phyloP scores from a whole-genome alignment of 176 grass and related monocot genomes.

The Eleusine indica region DNA sequence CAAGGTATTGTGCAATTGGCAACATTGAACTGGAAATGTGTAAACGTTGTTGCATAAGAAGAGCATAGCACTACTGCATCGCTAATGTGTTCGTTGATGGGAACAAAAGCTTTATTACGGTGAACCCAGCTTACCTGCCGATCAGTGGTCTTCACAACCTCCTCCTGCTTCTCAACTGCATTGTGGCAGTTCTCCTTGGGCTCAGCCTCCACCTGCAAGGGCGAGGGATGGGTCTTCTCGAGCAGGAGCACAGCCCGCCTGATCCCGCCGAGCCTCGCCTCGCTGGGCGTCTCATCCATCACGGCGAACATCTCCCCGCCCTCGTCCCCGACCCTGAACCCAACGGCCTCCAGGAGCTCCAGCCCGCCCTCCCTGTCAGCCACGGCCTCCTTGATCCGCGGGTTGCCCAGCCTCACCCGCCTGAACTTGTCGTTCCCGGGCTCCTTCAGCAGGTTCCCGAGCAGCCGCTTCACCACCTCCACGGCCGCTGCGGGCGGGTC shows the following conservation, averaged over 20 bases:
- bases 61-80: neutral
- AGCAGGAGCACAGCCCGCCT: conserved; percentile 60
- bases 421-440: conserved; percentile 76
- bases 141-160: conserved; percentile 54
- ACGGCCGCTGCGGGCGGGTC: conserved; percentile 52
- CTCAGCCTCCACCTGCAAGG: neutral
- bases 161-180: conserved; percentile 12
- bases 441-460: conserved; percentile 69
- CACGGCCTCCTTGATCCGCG: conserved; percentile 87
- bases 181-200: conserved; percentile 28
- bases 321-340: conserved; percentile 65
- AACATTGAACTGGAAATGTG: neutral
- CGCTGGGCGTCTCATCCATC: conserved; percentile 53
- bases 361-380: conserved; percentile 64
- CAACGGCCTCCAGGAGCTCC: conserved; percentile 71
- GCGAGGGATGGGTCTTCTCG: conserved; percentile 49
- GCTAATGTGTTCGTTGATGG: neutral
- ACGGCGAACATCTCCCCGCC: conserved; percentile 82
- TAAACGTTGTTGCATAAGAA: neutral
- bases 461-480: conserved; percentile 66
- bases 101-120: neutral
- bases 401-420: conserved; percentile 79
- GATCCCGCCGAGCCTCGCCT: conserved; percentile 50
- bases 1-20: neutral
- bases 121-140: conserved; percentile 58